Base-by-base conservation (phyloP, 345 rosid species). In the Eutrema japonicum region DNA sequence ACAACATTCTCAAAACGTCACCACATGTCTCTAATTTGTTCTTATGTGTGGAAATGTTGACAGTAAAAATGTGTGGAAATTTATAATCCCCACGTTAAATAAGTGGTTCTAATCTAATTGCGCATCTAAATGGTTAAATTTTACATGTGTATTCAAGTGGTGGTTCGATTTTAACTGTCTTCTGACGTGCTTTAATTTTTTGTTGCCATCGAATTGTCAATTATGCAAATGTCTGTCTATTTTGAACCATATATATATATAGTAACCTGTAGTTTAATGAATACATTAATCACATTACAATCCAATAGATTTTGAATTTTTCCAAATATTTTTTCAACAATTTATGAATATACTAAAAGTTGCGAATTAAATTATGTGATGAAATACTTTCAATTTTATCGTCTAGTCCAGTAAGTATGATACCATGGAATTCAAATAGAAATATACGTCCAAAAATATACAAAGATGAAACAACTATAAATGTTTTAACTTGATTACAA, bases 161-260 rank as follows among this genome's bases (percentile, higher is more conserved):
- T 69, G 47, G 36, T 69, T 46, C 46, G 6, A 35, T 32, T 13
- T 43, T 22, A 46, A 46, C 18, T 70, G 37, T 27, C 3, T 26
- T 46, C 16, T 36, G 47, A 35, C 36, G n/a, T 70, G 29, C 43
- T 56, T 30, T 13, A 13, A 8, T 2, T 42, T 27, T 54, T 29
- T 54, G 2, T 10, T 32, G 5, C 18, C 59, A 37, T 50, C 8
- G 37, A 26, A 26, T 8, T 10, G 10, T 64, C 33, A 48, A 48
- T 64, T 9, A 35, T 64, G 33, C 26, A 45, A 60, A 42, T n/a
- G 51, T 48, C 69, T n/a, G 51, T 48, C 69, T 18, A 4, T 47
- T 6, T 41, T 38, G 11, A 10, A 62, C 37, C 37, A 27, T 12
- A 5, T 0, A 16, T 0, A 16, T 16, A 5, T 29, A 46, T 22